These are phyloP conservation scores for Fusarium coicis DNA, from an alignment of 2,329 filamentous ascomycete species.

Conservation along the genomic window DNA sequence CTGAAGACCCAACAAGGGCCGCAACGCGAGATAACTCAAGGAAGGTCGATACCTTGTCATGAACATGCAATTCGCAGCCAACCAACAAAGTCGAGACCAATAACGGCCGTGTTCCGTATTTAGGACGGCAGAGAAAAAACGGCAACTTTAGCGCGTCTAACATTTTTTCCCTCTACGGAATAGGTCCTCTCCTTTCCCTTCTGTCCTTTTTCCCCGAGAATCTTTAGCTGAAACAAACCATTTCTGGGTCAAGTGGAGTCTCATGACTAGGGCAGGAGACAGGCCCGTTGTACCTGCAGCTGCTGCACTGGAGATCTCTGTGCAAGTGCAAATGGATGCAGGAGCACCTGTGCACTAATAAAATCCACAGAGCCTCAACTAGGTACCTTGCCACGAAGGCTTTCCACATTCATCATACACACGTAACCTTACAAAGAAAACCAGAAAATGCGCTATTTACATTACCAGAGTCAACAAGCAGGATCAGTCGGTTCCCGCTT, in stretches of 20 bases:
- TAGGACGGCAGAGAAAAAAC: constrained; percentile 5
- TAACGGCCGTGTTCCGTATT: constrained; percentile 22
- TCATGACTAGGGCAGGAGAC: background rate
- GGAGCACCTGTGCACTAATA: constrained; percentile 2
- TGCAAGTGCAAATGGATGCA: constrained; percentile 4
- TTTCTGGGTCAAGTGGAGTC: constrained; percentile 19
- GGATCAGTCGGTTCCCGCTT: background rate
- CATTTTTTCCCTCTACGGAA: background rate
- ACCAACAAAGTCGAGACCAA: constrained; percentile 13
- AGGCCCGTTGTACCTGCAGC: constrained; percentile 9
- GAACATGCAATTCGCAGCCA: constrained; percentile 2
- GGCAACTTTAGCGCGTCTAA: constrained; percentile 13
- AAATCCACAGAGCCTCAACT: constrained; percentile 12
- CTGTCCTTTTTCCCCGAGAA: constrained; percentile 11
- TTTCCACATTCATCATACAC: background rate
- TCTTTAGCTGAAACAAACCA: constrained; percentile 26
- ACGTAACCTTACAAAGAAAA: background rate
- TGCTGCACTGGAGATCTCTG: constrained; percentile 18
- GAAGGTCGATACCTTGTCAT: background rate
- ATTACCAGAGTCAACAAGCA: background rate
- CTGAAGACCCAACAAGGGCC: background rate
- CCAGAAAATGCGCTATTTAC: constrained; percentile 2
- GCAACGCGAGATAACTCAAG: background rate
- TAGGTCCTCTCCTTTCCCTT: constrained; percentile 10
- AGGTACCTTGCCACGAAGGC: background rate